Evolutionary conservation across 331 rosid species (phyloP), one percentile per base, ranked within the genome.

Genomic region (Quercus lobata): DNA sequence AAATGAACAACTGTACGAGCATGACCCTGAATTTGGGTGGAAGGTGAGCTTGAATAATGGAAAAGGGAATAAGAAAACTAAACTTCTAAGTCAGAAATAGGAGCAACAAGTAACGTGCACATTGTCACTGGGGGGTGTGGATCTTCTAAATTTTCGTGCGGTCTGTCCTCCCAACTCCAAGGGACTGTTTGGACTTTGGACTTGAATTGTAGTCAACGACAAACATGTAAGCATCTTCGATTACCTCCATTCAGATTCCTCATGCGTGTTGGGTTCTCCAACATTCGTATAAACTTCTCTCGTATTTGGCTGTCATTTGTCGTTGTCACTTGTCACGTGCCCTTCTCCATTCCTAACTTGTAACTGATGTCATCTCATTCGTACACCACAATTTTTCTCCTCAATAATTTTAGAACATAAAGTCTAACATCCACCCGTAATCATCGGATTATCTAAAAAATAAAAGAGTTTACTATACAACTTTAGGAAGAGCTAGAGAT

Each of bases 161-260:
- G 12, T 41, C 46, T 41, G 46, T 41, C 12, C 12, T 41, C 46
- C 46, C 46, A 2, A 41, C 46, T 73, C 69, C 16, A 73, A 79
- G 78, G 57, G 9, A 63, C 78, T 65, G 44, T 37, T 41, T 41
- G 12, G 46, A 41, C 46, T 41, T 41, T 41, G 46, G 46, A 7
- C 46, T 37, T 8, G 2, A 37, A 37, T 7, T 37, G 11, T 65
- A 35, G 83, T 71, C 53, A 55, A 69, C 52, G 89, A 91, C 88
- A 88, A 88, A 69, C 34, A 55, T 0, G 83, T 34, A 74, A 79
- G 86, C 58, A 78, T 72, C 79, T 77, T 71, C 85, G 62, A 74
- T 77, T 27, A 71, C 66, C 21, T 76, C 94, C 89, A 65, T 70
- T 69, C 78, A 72, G 79, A 52, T 76, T 21, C 54, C 57, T 71